These are phyloP conservation scores for Pulveroboletus sp. DNA, from an alignment of 768 basidiomycete genomes.

Conservation along the genomic window DNA sequence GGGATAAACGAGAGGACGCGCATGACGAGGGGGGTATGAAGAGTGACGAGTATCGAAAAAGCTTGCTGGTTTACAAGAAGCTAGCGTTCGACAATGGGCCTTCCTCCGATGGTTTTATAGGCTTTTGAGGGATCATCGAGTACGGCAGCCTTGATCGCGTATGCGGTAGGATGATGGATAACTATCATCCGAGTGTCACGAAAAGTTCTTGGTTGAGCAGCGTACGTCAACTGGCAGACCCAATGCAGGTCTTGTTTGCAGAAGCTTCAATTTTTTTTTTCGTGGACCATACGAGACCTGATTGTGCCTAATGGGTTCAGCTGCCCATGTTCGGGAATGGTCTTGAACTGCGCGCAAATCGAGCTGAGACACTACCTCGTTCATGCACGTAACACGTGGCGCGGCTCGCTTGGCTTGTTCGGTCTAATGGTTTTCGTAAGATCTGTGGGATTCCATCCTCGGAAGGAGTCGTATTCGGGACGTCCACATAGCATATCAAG, in stretches of 20 bases:
- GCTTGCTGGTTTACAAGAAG: not conserved
- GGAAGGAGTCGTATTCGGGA: too few relatives aligned
- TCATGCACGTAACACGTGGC: too few relatives aligned
- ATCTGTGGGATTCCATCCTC: too few relatives aligned
- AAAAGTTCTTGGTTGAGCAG: not conserved
- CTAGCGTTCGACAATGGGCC: not conserved
- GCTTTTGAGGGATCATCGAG: not conserved
- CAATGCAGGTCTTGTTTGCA: not conserved
- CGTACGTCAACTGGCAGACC: not conserved
- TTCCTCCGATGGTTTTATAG: constrained; percentile 1
- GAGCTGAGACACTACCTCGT: not conserved
- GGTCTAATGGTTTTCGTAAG: too few relatives aligned
- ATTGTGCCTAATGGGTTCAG: too few relatives aligned
- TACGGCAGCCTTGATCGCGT: not conserved
- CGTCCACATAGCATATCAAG: too few relatives aligned
- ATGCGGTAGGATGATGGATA: too few relatives aligned
- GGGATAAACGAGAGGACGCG: constrained; percentile 25
- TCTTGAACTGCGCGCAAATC: not conserved
- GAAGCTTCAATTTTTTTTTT: not conserved
- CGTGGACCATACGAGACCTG: not conserved
- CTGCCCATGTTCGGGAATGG: not conserved
- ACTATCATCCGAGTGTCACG: not conserved
- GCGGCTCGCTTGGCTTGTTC: too few relatives aligned
- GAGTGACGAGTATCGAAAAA: constrained; percentile 7
- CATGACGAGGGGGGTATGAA: constrained; percentile 15